phyloP scores from a whole-genome alignment of 208 protist species.

The Leishmania amazonensis region DNA sequence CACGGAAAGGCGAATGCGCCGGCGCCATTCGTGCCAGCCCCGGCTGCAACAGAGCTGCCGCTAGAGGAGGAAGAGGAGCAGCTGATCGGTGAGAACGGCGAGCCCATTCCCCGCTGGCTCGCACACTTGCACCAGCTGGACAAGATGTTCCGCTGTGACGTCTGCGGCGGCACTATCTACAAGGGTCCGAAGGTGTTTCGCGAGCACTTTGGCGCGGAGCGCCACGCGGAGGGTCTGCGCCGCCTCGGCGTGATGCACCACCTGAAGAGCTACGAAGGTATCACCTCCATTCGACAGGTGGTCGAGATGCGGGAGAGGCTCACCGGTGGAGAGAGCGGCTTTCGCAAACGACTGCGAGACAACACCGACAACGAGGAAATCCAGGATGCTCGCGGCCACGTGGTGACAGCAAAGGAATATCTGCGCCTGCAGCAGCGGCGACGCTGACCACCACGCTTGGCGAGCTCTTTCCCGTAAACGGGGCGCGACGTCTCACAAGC shows the following conservation, averaged over 20 bases:
- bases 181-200: constrained; percentile 84
- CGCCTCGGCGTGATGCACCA: constrained; percentile 70
- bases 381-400: constrained; percentile 78
- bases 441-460: background rate
- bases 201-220: constrained; percentile 85
- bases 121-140: constrained; percentile 83
- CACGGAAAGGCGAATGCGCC: background rate
- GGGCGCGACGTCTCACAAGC: background rate
- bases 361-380: constrained; percentile 85
- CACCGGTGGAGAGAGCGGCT: constrained; percentile 19
- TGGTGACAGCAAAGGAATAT: constrained; percentile 75
- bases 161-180: constrained; percentile 89
- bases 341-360: constrained; percentile 69
- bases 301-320: constrained; percentile 77
- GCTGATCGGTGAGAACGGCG: constrained; percentile 76
- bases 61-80: constrained; percentile 39
- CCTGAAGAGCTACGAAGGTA: constrained; percentile 77
- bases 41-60: background rate
- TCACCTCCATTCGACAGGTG: constrained; percentile 73
- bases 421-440: constrained; percentile 49
- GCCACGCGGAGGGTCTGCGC: constrained; percentile 81
- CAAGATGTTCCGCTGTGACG: constrained; percentile 81
- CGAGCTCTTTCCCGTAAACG: background rate
- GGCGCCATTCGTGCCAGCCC: background rate
- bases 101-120: constrained; percentile 82